These are phyloP conservation scores for Hymenoscyphus salicellus DNA, from an alignment of 2,329 filamentous ascomycete species.

Conservation along the genomic window DNA sequence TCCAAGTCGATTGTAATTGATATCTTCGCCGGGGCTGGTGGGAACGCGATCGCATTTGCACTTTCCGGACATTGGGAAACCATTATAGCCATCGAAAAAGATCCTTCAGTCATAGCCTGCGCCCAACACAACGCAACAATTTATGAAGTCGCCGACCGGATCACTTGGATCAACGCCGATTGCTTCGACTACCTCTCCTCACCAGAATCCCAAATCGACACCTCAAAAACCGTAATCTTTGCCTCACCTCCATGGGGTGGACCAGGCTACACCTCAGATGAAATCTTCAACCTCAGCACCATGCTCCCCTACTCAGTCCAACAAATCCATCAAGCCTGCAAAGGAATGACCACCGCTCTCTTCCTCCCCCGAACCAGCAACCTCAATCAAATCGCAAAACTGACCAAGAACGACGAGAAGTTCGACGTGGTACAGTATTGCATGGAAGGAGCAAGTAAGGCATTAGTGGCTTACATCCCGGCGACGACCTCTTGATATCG, in stretches of 20 bases:
- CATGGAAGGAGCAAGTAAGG: constrained; percentile 85
- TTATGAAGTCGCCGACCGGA: constrained; percentile 74
- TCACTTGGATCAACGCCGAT: constrained; percentile 84
- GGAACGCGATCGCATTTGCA: constrained; percentile 94
- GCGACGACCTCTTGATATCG: constrained; percentile 14
- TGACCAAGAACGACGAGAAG: constrained; percentile 50
- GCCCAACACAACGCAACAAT: constrained; percentile 88
- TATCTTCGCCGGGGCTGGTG: constrained; percentile 85
- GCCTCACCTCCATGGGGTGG: constrained; percentile 74
- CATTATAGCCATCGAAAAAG: constrained; percentile 85
- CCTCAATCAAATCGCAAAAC: constrained; percentile 69
- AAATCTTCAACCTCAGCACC: constrained; percentile 75
- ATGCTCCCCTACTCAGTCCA: constrained; percentile 85
- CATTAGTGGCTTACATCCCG: constrained; percentile 62
- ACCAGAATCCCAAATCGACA: constrained; percentile 24
- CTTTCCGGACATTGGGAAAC: constrained; percentile 73
- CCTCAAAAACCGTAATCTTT: constrained; percentile 52
- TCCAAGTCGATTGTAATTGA: constrained; percentile 61
- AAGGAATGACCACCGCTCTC: constrained; percentile 60
- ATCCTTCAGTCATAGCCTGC: constrained; percentile 76
- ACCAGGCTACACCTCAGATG: constrained; percentile 59
- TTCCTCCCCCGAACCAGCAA: constrained; percentile 86
- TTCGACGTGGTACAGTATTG: constrained; percentile 85
- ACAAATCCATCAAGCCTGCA: constrained; percentile 61
- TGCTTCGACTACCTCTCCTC: constrained; percentile 56